Evolutionary conservation across 768 basidiomycete genomes (phyloP).

Genomic region (Neoboletus magnificus): DNA sequence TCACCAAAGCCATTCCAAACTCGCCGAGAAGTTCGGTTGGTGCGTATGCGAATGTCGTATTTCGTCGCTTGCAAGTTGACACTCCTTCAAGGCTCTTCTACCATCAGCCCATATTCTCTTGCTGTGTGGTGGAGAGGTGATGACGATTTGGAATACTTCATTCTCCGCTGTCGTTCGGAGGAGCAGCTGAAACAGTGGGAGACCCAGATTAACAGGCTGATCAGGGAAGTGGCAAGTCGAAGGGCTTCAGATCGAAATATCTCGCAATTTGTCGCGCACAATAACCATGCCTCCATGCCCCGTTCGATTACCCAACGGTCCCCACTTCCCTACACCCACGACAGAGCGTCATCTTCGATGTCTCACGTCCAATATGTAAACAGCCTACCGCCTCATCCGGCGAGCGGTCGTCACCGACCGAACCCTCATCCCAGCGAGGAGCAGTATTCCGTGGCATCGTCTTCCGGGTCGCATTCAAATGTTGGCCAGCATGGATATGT

Average conservation of each 20-base stretch:
- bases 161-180: conserved; percentile 87
- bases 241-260: conserved; percentile 64
- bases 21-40: conserved; percentile 58
- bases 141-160: conserved; percentile 90
- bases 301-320: conserved; percentile 34
- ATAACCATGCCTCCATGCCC: conserved; percentile 42
- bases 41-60: conserved; percentile 36
- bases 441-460: conserved; percentile 29
- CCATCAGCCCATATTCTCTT: conserved; percentile 67
- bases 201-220: conserved; percentile 80
- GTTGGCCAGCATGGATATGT: conserved; percentile 38
- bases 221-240: conserved; percentile 70
- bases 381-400: conserved; percentile 33
- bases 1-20: conserved; percentile 72
- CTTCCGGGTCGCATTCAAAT: conserved; percentile 30
- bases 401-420: conserved; percentile 33
- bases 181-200: conserved; percentile 96
- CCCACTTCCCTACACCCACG: conserved; percentile 35
- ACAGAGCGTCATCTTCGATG: conserved; percentile 35
- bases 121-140: conserved; percentile 95
- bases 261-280: conserved; percentile 45
- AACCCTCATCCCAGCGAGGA: conserved; percentile 42
- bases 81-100: conserved; percentile 39
- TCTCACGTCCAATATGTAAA: conserved; percentile 31
- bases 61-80: background rate